A percentile compares a stretch with the other conserved stretches of the same genome.
Evolutionary conservation across 305 asterid genomes (phyloP).

Genomic region (Fraxinus floribunda): DNA sequence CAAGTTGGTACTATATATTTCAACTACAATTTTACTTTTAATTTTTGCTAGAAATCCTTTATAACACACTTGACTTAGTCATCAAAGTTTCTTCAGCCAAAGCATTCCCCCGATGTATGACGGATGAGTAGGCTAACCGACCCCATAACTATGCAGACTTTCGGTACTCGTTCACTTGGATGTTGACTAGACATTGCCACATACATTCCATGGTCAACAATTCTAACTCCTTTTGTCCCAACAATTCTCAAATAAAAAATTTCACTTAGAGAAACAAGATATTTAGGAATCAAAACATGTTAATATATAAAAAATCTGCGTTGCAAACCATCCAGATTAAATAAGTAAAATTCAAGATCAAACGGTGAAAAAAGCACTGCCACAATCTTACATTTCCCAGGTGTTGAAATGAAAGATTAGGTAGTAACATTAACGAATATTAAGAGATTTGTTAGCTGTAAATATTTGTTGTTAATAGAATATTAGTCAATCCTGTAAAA

Average conservation of each 20-base stretch:
- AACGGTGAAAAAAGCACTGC: background rate
- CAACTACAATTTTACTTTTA: background rate
- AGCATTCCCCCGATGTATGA: background rate
- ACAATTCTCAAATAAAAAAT: background rate
- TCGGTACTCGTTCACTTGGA: background rate
- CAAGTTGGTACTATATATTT: too few relatives aligned
- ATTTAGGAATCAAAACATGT: background rate
- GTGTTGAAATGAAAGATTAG: background rate
- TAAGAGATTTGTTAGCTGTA: background rate
- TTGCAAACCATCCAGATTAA: background rate
- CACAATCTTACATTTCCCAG: background rate
- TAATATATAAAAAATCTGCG: background rate
- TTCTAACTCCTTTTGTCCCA: background rate
- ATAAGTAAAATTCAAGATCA: background rate
- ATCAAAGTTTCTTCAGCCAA: background rate
- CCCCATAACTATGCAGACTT: background rate
- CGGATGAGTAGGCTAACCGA: background rate
- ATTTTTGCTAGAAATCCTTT: background rate
- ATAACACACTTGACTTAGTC: background rate
- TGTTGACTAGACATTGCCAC: background rate
- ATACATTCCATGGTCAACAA: background rate
- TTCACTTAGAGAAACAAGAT: background rate
- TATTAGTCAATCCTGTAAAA: background rate
- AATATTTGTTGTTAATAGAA: background rate
- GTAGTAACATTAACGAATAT: background rate